Percentiles rank a stretch among this genome's conserved stretches.
phyloP scores from a whole-genome alignment of 1,284 basidiomycete genomes.

The Trametes versicolor region DNA sequence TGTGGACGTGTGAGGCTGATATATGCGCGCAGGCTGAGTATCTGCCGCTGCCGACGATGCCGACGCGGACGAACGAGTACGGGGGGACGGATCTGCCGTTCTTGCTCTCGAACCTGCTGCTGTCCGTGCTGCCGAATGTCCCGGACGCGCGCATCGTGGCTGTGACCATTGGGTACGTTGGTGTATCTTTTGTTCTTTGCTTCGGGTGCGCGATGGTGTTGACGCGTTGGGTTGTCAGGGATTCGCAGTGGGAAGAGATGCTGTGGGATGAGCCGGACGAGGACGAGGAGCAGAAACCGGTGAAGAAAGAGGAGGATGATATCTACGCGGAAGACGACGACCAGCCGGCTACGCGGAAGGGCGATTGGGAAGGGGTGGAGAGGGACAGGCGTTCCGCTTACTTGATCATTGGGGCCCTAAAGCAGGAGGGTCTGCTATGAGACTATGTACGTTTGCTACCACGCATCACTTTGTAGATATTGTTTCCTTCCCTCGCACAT shows the following conservation, averaged over 20 bases:
- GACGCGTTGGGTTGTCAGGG: constrained; percentile 46
- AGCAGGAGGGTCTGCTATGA: constrained; percentile 73
- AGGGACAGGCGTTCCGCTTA: constrained; percentile 81
- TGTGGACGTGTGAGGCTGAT: background rate
- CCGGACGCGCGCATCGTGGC: constrained; percentile 75
- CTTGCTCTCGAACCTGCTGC: constrained; percentile 74
- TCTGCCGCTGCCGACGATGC: constrained; percentile 72
- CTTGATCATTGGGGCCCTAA: constrained; percentile 76
- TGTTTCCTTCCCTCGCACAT: background rate
- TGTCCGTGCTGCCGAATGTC: constrained; percentile 76
- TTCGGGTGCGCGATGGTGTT: no score
- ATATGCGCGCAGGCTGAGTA: constrained; percentile 71
- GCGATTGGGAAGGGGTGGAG: constrained; percentile 80
- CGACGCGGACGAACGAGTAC: constrained; percentile 45
- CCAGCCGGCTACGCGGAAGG: constrained; percentile 53
- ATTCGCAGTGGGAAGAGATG: constrained; percentile 80
- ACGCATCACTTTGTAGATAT: background rate
- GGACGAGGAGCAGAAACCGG: constrained; percentile 45
- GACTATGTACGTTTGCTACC: background rate
- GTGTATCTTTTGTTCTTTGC: no score
- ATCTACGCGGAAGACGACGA: constrained; percentile 66
- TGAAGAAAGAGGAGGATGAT: constrained; percentile 50
- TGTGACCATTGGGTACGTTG: constrained; percentile 60
- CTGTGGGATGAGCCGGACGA: constrained; percentile 78
- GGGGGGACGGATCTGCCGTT: constrained; percentile 67